These are phyloP conservation scores for Meyerozyma sp. DNA, from an alignment of 1,139 yeast genomes.

Conservation along the genomic window DNA sequence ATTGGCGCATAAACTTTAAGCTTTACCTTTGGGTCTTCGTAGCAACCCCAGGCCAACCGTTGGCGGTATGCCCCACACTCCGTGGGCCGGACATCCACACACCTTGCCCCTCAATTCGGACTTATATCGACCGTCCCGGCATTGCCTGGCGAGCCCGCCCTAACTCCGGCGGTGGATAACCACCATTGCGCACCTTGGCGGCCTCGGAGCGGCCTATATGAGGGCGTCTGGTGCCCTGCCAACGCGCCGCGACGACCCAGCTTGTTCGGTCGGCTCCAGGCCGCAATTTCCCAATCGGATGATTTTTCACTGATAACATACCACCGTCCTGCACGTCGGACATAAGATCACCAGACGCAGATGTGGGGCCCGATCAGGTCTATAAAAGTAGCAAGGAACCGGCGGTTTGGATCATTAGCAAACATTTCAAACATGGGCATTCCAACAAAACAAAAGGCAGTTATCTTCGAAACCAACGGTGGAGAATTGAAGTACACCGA, in stretches of 20 bases:
- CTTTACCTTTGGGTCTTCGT: too few species aligned
- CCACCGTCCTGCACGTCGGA: background rate
- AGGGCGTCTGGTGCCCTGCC: too few species aligned
- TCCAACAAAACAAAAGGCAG: constrained; percentile 68
- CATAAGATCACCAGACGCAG: background rate
- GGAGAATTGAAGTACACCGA: constrained; percentile 61
- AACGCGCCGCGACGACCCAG: too few species aligned
- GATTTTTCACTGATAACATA: background rate
- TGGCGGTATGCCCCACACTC: background rate
- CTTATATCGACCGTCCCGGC: too few species aligned
- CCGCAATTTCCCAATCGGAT: background rate
- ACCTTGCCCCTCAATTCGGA: background rate
- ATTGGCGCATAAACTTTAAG: too few species aligned
- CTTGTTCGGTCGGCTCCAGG: background rate
- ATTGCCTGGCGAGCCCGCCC: too few species aligned
- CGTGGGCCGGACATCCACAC: background rate
- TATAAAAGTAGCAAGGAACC: background rate
- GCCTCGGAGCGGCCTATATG: too few species aligned
- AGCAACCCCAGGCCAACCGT: too few species aligned
- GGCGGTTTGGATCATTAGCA: background rate
- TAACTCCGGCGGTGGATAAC: too few species aligned
- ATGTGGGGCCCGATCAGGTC: background rate
- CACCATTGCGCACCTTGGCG: too few species aligned
- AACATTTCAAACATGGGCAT: constrained; percentile 16
- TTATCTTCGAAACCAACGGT: constrained; percentile 62